Base-by-base conservation (phyloP, 176 grass and related monocot species). In the Oryza meyeriana region DNA sequence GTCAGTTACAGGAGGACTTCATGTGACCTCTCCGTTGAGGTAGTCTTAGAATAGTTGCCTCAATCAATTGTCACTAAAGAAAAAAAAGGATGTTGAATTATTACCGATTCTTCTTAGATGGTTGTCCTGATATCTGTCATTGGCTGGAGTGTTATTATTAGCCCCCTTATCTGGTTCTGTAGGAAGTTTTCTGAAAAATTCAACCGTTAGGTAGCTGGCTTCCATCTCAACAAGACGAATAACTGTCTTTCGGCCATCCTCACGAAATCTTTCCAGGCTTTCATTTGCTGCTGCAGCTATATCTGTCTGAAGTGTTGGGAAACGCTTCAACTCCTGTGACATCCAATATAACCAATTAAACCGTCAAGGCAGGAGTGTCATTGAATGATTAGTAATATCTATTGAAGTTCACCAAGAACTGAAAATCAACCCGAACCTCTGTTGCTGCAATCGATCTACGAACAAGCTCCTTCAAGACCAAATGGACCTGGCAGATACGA, bases 111-210 rank as follows among this genome's bases (percentile, higher is more conserved):
- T 99, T 85, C 93, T 90, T 45, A 99, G 89, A 74, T 99, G 97
- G 78, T 91, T 89, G 75, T 99, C 97, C 69, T 91, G 88, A 71
- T 99, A 99, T 90, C 97, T 86, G 85, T 91, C 91, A 4, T 79
- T 82, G 50, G 87, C 90, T 77, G 90, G 89, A 83, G 74, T 75
- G 78, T 86, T 94, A 32, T 89, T 89, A 64, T 92, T 85, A 41
- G 86, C 83, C 52, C 76, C 83, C 82, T 92, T 95, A 66, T 99
- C 97, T 82, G 93, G 93, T 78, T 96, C 97, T 33, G 89, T 95
- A 72, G 93, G 93, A 85, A 99, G 97, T 86, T 99, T 99, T 68
- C 97, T 81, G 89, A 99, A 99, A 81, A 99, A 99, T 8, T 99
- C 97, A 3, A 99, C 97, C 30, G 97, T 99, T 65, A 99, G 87